phyloP scores from a whole-genome alignment of 2,329 filamentous ascomycete genomes.

The Diplodia mutila region DNA sequence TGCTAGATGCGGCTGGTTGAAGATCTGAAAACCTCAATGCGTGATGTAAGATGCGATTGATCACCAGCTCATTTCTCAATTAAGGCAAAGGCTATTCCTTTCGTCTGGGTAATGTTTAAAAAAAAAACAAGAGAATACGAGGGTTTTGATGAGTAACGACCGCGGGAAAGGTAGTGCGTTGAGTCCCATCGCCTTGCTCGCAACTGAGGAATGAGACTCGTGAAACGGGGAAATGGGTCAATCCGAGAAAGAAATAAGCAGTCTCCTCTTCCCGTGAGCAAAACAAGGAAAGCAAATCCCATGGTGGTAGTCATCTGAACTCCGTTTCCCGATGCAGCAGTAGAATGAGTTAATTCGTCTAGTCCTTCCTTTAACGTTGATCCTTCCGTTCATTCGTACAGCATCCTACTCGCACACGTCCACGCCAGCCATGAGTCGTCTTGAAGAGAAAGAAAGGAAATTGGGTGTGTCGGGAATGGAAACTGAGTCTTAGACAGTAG shows the following conservation, averaged over 20 bases:
- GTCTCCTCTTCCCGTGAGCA: background rate
- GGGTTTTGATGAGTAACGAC: background rate
- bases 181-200: background rate
- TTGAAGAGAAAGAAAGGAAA: background rate
- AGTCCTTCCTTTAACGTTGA: conserved; percentile 12
- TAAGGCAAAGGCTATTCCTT: background rate
- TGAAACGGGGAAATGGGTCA: background rate
- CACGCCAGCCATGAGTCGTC: conserved; percentile 9
- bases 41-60: too few species aligned
- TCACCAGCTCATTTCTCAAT: background rate
- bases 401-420: conserved; percentile 10
- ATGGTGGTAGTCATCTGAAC: conserved; percentile 10
- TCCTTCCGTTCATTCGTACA: conserved; percentile 8
- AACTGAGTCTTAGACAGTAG: background rate
- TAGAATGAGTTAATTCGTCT: conserved; percentile 15
- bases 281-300: background rate
- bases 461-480: background rate
- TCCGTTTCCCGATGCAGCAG: conserved; percentile 17
- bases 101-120: background rate
- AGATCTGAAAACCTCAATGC: too few species aligned
- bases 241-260: background rate
- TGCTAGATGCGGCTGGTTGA: too few species aligned
- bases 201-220: background rate
- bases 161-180: background rate
- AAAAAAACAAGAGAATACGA: background rate